Base-by-base conservation (phyloP, 306 rosid genomes). In the Sindora glabra region DNA sequence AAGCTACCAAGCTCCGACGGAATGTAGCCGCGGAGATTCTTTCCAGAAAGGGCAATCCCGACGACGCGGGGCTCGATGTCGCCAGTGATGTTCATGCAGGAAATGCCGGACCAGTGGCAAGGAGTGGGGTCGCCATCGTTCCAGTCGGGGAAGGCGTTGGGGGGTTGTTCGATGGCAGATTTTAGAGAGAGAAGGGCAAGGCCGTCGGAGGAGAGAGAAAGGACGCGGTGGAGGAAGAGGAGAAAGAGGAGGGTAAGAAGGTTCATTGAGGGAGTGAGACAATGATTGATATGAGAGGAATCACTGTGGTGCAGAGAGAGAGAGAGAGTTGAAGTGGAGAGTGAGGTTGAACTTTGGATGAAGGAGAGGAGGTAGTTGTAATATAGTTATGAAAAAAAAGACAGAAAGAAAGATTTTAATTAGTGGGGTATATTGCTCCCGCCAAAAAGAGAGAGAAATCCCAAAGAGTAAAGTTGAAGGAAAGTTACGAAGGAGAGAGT, bases 1-100 rank as follows among this genome's bases (percentile, higher is more conserved):
- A 94, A 73, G 13, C 67, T 84, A 0, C 97, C 97, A 3, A 94
- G 95, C 76, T 89, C 99, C 26, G 99, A 94, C 3, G 99, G 99
- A 29, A 94, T 73, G 14, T 94, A 94, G 7, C 97, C 99, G 3
- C 85, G 83, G 56, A 94, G 95, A 15, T 74, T 83, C 74, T 65
- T 89, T 3, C 86, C 89, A 56, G 99, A 60, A 11, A 94, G 69
- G 0, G 84, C 74, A 6, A 94, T 64, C 0, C 97, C 95, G 23
- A 89, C 91, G 11, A 94, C 99, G 0, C 99, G 87, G 3, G 94
- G 82, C 1, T 82, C 91, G 0, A 86, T 3, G 2, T 25, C 46
- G 3, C 81, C 95, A 14, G 94, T 33, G 62, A 94, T 44, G 74
- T 89, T 86, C 38, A 57, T 69, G 58, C 99, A 94, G 55, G 89